Evolutionary conservation across 176 grass and related monocot species (phyloP), one percentile per base, ranked within the genome.

Genomic region (Secale cereale): DNA sequence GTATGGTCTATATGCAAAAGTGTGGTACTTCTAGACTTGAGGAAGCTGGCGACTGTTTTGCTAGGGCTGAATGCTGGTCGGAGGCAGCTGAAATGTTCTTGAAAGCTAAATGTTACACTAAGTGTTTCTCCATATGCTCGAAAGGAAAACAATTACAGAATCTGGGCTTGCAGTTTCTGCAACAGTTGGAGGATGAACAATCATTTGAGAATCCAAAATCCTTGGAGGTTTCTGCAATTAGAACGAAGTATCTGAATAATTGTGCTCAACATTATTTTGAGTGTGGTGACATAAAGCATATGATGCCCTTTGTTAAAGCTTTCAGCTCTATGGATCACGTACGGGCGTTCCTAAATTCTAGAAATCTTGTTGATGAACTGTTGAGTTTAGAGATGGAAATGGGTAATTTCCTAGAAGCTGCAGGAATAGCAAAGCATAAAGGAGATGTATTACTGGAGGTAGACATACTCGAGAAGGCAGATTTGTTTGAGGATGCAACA

Each of bases 41-140:
- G 54, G 88, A 87, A 86, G 92, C 95, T 5, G 92, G 78, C 6
- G 85, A 97, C 15, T 97, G 95, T 62, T 97, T 97, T 72, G 68
- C 35, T 32, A 76, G 23, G 36, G 56, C 59, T 76, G 83, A 89
- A 71, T 71, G 78, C 78, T 94, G 90, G 92, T 43, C 46, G 20
- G 74, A 19, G 69, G 92, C 95, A 65, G 95, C 90, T 50, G 70
- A 93, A 59, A 65, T 73, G 10, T 97, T 91, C 59, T 92, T 92
- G 15, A 88, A 85, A 91, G 92, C 81, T 33, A 94, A 86, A 74
- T 97, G 88, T 81, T 92, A 94, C 13, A 17, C 59, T 4, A 87
- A 97, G 52, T 93, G 95, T 81, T 69, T 91, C 4, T 79, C 79
- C 27, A 72, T 87, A 78, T 97, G 95, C 79, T 85, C 82, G 10